phyloP scores from a whole-genome alignment of 805 yeast genomes.

The Pichia nanzhaoensis region DNA sequence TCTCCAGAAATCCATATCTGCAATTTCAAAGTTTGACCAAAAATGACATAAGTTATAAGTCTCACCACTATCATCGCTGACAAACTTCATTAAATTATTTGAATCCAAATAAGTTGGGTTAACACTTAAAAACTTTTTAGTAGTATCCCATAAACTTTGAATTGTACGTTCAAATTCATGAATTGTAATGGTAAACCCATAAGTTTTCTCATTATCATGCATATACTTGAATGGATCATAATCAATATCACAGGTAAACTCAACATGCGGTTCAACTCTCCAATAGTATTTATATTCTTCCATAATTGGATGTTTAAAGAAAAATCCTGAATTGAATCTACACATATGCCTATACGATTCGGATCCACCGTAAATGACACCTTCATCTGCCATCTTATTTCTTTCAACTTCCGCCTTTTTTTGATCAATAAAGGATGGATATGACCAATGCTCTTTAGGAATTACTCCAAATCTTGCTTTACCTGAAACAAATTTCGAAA shows the following conservation, averaged over 20 bases:
- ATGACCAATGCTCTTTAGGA: slow-evolving; percentile 79
- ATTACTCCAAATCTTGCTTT: slow-evolving; percentile 63
- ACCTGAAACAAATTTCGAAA: slow-evolving; percentile 56
- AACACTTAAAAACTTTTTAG: slow-evolving; percentile 37
- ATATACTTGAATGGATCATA: slow-evolving; percentile 57
- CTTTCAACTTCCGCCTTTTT: slow-evolving; percentile 61
- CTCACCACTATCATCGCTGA: slow-evolving; percentile 56
- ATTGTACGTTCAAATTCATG: slow-evolving; percentile 60
- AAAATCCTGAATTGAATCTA: slow-evolving; percentile 42
- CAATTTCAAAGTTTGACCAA: slow-evolving; percentile 78
- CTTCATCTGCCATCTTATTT: slow-evolving; percentile 41
- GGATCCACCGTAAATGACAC: slow-evolving; percentile 35
- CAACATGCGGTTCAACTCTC: slow-evolving; percentile 71
- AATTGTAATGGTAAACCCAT: slow-evolving; percentile 63
- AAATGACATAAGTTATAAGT: slow-evolving; percentile 72
- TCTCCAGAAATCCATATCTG: slow-evolving; percentile 64
- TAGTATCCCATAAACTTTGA: slow-evolving; percentile 48
- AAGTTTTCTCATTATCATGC: slow-evolving; percentile 47
- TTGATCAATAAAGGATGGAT: slow-evolving; percentile 74
- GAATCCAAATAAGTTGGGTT: slow-evolving; percentile 36
- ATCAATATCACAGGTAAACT: slow-evolving; percentile 52
- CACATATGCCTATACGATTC: slow-evolving; percentile 44
- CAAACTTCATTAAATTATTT: slow-evolving; percentile 54
- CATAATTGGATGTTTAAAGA: slow-evolving; percentile 54
- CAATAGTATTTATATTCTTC: slow-evolving; percentile 61